A percentile compares a stretch with the other conserved stretches of the same genome.
phyloP scores from a whole-genome alignment of 83 land plant genomes.

The Diphasiastrum complanatum region DNA sequence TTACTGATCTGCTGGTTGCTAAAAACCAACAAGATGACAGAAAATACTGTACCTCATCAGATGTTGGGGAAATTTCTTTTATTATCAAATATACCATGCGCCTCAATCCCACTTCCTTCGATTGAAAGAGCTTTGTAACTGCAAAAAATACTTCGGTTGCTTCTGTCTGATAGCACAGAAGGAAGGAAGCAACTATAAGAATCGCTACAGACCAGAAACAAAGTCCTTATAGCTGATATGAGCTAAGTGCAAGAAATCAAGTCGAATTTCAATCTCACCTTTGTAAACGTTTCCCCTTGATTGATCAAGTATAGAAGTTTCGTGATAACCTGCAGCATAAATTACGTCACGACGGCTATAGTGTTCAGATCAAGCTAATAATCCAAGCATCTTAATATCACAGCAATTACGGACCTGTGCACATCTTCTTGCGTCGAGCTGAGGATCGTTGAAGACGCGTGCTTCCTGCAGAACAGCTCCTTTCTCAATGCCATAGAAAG shows the following conservation, averaged over 20 bases:
- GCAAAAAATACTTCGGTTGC: slow-evolving; percentile 96
- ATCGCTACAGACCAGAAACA: not conserved
- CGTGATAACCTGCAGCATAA: slow-evolving; percentile 76
- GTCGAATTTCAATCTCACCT: slow-evolving; percentile 38
- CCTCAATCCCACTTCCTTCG: slow-evolving; percentile 79
- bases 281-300: slow-evolving; percentile 90
- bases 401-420: slow-evolving; percentile 55
- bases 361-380: too few relatives aligned
- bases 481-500: slow-evolving; percentile 94
- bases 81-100: slow-evolving; percentile 97
- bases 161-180: slow-evolving; percentile 46
- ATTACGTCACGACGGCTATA: too few relatives aligned
- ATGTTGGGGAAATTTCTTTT: slow-evolving; percentile 90
- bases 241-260: slow-evolving; percentile 1
- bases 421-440: slow-evolving; percentile 85
- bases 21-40: not conserved
- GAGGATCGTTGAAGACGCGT: slow-evolving; percentile 94
- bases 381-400: too few relatives aligned
- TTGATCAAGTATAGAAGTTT: slow-evolving; percentile 90
- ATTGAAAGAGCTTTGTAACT: slow-evolving; percentile 96
- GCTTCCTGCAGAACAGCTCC: slow-evolving; percentile 98
- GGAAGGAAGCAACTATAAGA: not conserved
- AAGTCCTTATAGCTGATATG: not conserved
- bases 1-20: not conserved
- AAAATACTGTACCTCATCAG: slow-evolving; percentile 83